phyloP scores from a whole-genome alignment of 495 filamentous ascomycete species.

The Neurospora sp. region DNA sequence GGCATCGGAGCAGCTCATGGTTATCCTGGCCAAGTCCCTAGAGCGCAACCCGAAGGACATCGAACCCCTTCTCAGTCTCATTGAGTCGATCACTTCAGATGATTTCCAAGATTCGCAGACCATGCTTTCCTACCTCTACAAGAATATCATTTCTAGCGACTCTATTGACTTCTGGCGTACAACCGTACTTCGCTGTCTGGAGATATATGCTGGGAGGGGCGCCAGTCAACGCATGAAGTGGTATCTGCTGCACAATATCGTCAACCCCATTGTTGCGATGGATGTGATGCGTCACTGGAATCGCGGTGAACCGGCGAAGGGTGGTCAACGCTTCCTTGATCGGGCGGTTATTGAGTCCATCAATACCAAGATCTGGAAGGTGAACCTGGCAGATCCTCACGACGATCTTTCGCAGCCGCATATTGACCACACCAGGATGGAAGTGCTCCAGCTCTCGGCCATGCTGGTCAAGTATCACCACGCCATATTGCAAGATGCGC shows the following conservation, averaged over 20 bases:
- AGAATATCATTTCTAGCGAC: conserved; percentile 69
- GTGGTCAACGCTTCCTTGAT: conserved; percentile 65
- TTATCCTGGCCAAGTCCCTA: conserved; percentile 71
- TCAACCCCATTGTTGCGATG: conserved; percentile 96
- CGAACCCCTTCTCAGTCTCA: conserved; percentile 74
- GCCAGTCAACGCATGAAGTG: conserved; percentile 83
- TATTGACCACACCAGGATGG: conserved; percentile 93
- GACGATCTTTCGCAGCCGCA: conserved; percentile 81
- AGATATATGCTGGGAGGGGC: conserved; percentile 69
- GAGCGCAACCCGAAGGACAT: conserved; percentile 65
- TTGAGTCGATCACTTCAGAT: conserved; percentile 75
- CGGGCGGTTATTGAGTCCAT: conserved; percentile 82
- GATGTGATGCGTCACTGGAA: conserved; percentile 70
- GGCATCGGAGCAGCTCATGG: conserved; percentile 80
- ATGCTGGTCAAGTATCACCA: conserved; percentile 91
- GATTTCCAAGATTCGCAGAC: conserved; percentile 68
- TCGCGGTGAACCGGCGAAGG: conserved; percentile 39
- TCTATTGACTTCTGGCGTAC: conserved; percentile 84
- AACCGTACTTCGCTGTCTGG: conserved; percentile 75
- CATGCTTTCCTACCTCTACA: conserved; percentile 75
- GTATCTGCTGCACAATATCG: conserved; percentile 81
- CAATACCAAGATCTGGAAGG: conserved; percentile 88
- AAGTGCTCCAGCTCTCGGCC: conserved; percentile 87
- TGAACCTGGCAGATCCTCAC: conserved; percentile 68
- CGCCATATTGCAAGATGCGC: conserved; percentile 70